Evolutionary conservation across 2,329 filamentous ascomycete genomes (phyloP).

Genomic region (Shiraia bambusicola): DNA sequence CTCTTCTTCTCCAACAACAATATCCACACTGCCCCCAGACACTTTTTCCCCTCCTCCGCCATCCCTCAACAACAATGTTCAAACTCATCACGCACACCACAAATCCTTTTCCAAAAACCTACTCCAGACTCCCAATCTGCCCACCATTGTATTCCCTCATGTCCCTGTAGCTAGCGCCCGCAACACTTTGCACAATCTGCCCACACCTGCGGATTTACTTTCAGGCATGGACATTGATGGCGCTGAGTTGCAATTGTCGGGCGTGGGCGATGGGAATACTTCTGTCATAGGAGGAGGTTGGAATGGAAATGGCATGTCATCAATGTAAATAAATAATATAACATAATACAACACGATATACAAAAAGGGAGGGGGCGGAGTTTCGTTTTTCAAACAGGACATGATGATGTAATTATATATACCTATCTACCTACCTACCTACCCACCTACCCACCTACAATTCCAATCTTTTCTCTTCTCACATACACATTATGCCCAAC

Average conservation of each 20-base stretch:
- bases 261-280: not conserved
- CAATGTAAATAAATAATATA: conserved; percentile 4
- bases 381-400: no score
- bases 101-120: conserved; percentile 3
- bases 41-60: not conserved
- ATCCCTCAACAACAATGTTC: not conserved
- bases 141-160: conserved; percentile 34
- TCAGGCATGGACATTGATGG: conserved; percentile 27
- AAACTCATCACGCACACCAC: conserved; percentile 5
- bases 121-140: conserved; percentile 32
- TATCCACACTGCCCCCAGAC: conserved; percentile 2
- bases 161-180: conserved; percentile 31
- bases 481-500: no score
- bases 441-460: no score
- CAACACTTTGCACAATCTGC: conserved; percentile 32
- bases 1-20: not conserved
- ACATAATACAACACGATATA: no score
- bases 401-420: no score
- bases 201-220: conserved; percentile 36
- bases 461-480: no score
- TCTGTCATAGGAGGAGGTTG: conserved; percentile 11
- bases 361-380: no score
- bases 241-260: not conserved
- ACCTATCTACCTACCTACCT: no score
- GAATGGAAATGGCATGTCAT: no score